phyloP scores from a whole-genome alignment of 1,284 basidiomycete genomes.

The Ustilago crameri region DNA sequence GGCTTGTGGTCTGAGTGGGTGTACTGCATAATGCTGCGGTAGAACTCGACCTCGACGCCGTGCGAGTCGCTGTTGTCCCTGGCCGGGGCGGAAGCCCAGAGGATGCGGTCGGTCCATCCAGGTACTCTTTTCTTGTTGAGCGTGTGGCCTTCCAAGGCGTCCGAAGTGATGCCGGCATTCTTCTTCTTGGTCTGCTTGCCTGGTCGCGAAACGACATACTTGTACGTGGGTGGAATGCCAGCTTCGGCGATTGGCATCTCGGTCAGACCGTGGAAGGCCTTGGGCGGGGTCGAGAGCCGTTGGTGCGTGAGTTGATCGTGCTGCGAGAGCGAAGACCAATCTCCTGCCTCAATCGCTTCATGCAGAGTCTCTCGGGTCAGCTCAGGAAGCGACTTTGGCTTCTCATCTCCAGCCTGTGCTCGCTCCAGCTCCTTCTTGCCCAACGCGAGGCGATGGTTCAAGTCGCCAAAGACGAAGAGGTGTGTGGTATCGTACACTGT shows the following conservation, averaged over 20 bases:
- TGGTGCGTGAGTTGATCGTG: conserved; percentile 64
- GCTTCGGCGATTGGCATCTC: conserved; percentile 49
- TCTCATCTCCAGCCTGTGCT: conserved; percentile 16
- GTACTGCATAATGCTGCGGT: conserved; percentile 64
- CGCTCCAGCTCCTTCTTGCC: conserved; percentile 30
- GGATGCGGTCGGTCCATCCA: conserved; percentile 93
- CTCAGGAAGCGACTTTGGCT: conserved; percentile 2
- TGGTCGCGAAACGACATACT: conserved; percentile 54
- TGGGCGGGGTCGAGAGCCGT: conserved; percentile 29
- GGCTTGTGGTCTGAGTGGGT: conserved; percentile 68
- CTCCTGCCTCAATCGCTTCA: conserved; percentile 39
- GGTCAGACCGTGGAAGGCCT: conserved; percentile 60
- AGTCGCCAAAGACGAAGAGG: conserved; percentile 67
- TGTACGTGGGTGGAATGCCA: conserved; percentile 64
- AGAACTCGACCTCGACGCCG: conserved; percentile 61
- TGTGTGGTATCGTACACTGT: conserved; percentile 67
- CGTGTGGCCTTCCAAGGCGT: conserved; percentile 36
- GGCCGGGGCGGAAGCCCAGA: conserved; percentile 74
- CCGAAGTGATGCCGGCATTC: conserved; percentile 36
- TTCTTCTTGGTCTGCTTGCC: conserved; percentile 38
- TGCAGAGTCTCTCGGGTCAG: conserved; percentile 41
- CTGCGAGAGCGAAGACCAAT: conserved; percentile 52
- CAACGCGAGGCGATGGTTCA: conserved; percentile 67
- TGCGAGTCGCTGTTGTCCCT: conserved; percentile 33
- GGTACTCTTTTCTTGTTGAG: conserved; percentile 79